Percentiles rank a stretch among this genome's conserved stretches.
These are phyloP conservation scores for Botrytis elliptica DNA, from an alignment of 2,329 filamentous ascomycete genomes.

Conservation along the genomic window DNA sequence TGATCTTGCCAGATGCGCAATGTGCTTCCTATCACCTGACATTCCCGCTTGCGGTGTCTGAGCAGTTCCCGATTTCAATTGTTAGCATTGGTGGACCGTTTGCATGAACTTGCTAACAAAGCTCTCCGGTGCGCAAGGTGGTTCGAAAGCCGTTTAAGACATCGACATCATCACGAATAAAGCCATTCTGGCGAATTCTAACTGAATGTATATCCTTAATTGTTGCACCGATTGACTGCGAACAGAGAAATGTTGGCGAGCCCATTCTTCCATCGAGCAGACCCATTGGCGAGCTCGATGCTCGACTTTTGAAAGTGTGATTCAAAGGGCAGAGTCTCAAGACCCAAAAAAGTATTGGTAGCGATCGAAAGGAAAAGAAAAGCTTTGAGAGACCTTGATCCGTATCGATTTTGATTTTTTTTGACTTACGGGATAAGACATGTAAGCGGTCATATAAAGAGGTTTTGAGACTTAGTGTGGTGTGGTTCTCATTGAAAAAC, in stretches of 20 bases:
- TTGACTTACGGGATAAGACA: background rate
- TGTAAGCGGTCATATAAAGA: constrained; percentile 1
- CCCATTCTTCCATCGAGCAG: background rate
- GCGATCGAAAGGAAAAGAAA: constrained; percentile 4
- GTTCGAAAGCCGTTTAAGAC: constrained; percentile 14
- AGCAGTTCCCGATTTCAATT: background rate
- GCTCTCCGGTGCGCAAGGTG: background rate
- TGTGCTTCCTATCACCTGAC: background rate
- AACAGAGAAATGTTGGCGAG: background rate
- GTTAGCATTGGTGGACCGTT: background rate
- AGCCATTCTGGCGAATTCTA: constrained; percentile 22
- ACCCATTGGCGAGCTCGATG: too few species aligned
- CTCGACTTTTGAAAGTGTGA: too few species aligned
- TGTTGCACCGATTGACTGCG: constrained; percentile 22
- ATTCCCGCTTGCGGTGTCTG: background rate
- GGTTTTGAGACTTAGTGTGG: background rate
- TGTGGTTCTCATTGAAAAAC: background rate
- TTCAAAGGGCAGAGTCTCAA: too few species aligned
- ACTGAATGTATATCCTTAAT: constrained; percentile 27
- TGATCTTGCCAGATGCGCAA: background rate
- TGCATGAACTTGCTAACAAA: background rate
- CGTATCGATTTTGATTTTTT: background rate
- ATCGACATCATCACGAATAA: background rate
- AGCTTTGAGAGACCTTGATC: background rate
- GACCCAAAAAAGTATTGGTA: background rate